Conservation (phyloP, 371 early-diverging fungal species). For the Saksenaea oblongispora region DNA sequence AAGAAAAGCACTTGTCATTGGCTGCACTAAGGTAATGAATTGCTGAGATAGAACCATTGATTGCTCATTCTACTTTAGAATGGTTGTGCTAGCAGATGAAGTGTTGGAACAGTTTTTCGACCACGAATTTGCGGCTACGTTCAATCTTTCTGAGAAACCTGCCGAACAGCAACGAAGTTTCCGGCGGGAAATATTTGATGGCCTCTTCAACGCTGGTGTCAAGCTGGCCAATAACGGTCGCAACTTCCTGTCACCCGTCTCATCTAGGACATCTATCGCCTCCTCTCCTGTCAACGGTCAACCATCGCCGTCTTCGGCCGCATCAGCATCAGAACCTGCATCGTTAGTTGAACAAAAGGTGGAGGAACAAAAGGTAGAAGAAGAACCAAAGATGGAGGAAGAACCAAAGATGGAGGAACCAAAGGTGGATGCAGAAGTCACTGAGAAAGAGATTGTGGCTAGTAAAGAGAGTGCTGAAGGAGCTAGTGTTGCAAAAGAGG, state of each 20-base stretch:
- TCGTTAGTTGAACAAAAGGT: background rate
- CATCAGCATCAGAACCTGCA: background rate
- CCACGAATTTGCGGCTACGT: constrained; percentile 62
- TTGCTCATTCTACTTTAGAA: constrained; percentile 35
- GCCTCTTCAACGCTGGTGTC: constrained; percentile 46
- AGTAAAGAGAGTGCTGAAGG: constrained; percentile 7
- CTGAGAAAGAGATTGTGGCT: background rate
- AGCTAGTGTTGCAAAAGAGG: background rate
- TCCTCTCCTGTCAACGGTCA: constrained; percentile 10
- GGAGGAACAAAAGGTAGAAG: background rate
- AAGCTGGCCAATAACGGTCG: constrained; percentile 34
- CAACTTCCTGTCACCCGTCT: constrained; percentile 8
- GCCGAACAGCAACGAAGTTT: constrained; percentile 60
- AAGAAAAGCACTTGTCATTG: constrained; percentile 35
- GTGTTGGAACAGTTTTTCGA: constrained; percentile 71
- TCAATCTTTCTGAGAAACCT: constrained; percentile 63
- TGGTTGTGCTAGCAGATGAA: constrained; percentile 77
- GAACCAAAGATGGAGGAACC: background rate
- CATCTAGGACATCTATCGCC: constrained; percentile 19
- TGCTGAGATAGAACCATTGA: background rate
- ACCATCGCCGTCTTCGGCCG: background rate
- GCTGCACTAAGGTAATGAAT: constrained; percentile 41
- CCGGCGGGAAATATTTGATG: constrained; percentile 62
- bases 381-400: too few species aligned
- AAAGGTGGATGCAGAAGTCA: background rate